phyloP scores from a whole-genome alignment of 2,329 filamentous ascomycete genomes.

The Mollisia scopiformis region DNA sequence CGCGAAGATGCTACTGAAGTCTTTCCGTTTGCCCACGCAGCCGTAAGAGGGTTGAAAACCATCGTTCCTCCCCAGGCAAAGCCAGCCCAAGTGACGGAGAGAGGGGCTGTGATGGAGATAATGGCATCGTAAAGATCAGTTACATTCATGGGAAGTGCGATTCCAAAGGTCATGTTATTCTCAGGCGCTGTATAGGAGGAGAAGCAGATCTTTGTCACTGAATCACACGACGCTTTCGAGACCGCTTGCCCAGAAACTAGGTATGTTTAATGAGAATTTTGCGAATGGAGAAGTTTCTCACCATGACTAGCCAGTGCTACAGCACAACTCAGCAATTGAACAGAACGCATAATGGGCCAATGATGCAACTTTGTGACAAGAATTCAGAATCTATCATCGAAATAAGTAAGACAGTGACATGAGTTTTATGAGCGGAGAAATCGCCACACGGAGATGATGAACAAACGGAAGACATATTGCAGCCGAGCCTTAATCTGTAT shows the following conservation, averaged over 20 bases:
- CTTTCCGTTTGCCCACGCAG: constrained; percentile 17
- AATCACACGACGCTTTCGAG: constrained; percentile 12
- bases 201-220: constrained; percentile 16
- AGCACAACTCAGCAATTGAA: background rate
- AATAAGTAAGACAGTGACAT: background rate
- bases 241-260: constrained; percentile 15
- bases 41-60: constrained; percentile 18
- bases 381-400: background rate
- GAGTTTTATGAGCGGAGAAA: background rate
- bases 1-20: constrained; percentile 15
- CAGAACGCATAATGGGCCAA: constrained; percentile 5
- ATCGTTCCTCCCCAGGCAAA: constrained; percentile 20
- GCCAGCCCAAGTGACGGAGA: constrained; percentile 16
- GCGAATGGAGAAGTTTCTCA: background rate
- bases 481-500: background rate
- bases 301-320: constrained; percentile 1
- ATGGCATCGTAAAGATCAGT: constrained; percentile 20
- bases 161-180: constrained; percentile 9
- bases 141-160: constrained; percentile 16
- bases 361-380: background rate
- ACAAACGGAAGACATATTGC: background rate
- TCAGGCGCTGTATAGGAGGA: constrained; percentile 9
- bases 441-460: background rate
- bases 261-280: background rate
- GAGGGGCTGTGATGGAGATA: constrained; percentile 18